A percentile compares a stretch with the other conserved stretches of the same genome.
phyloP scores from a whole-genome alignment of 768 basidiomycete genomes.

The Omphalotus guepiniiformis region DNA sequence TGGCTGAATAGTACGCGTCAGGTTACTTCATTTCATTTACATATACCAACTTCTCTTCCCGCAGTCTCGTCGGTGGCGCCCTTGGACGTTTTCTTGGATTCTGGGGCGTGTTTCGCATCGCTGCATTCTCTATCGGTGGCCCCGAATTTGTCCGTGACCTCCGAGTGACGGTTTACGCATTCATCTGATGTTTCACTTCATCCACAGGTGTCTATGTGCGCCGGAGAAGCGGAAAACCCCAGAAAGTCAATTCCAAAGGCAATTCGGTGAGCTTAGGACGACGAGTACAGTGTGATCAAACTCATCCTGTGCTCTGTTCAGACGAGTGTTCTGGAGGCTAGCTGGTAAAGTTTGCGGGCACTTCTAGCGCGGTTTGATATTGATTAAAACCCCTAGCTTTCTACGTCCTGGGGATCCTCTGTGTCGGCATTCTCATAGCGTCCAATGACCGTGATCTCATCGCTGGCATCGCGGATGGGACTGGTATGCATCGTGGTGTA shows the following conservation, averaged over 20 bases:
- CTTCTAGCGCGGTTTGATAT: background rate
- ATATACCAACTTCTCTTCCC: background rate
- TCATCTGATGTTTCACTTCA: background rate
- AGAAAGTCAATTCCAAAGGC: conserved; percentile 6
- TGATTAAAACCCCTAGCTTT: conserved; percentile 1
- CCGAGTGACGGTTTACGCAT: background rate
- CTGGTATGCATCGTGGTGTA: too few species aligned
- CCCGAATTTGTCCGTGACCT: conserved; percentile 3
- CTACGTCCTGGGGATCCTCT: conserved; percentile 8
- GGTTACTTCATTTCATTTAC: background rate
- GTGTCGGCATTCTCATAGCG: conserved; percentile 7
- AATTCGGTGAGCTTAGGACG: background rate
- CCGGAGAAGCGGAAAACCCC: conserved; percentile 7
- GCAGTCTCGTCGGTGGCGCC: conserved; percentile 4
- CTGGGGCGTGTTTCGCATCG: conserved; percentile 5
- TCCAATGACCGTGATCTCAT: conserved; percentile 5
- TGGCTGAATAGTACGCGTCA: conserved; percentile 2
- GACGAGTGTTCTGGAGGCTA: conserved; percentile 1
- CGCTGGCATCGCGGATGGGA: conserved; percentile 6
- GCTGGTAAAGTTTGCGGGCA: background rate
- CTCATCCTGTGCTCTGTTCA: background rate
- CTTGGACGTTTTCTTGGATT: too few species aligned
- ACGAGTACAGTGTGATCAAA: background rate
- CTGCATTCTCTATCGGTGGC: conserved; percentile 9
- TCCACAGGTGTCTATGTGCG: conserved; percentile 6